A percentile compares a stretch with the other conserved stretches of the same genome.
These are phyloP conservation scores for Blastobotrys robertii DNA, from an alignment of 805 yeast species.

Conservation along the genomic window DNA sequence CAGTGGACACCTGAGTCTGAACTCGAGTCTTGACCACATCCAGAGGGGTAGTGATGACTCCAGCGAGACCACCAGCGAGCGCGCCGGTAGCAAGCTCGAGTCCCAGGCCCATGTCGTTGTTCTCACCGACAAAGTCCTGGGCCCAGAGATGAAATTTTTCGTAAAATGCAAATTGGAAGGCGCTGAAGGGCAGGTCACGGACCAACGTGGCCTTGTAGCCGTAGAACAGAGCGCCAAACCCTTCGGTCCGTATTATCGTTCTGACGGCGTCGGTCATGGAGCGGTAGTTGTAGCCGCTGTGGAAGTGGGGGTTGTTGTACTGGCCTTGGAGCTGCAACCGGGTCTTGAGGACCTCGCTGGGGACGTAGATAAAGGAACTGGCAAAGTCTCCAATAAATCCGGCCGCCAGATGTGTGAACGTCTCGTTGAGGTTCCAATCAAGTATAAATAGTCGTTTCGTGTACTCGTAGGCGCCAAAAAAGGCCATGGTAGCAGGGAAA, in stretches of 20 bases:
- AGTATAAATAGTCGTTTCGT: conserved; percentile 63
- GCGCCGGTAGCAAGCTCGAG: conserved; percentile 84
- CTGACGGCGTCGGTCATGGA: conserved; percentile 62
- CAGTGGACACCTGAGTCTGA: conserved; percentile 57
- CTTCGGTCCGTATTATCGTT: conserved; percentile 61
- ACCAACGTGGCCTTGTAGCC: conserved; percentile 93
- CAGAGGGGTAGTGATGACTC: conserved; percentile 87
- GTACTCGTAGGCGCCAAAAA: conserved; percentile 82
- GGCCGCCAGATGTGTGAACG: conserved; percentile 67
- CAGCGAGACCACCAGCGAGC: conserved; percentile 91
- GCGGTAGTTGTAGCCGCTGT: conserved; percentile 77
- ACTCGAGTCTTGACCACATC: conserved; percentile 91
- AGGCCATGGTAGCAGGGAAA: conserved; percentile 89
- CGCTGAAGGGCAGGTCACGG: conserved; percentile 92
- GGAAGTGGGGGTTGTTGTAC: conserved; percentile 66
- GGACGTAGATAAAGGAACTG: conserved; percentile 82
- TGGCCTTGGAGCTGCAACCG: conserved; percentile 88
- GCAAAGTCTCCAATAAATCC: conserved; percentile 94
- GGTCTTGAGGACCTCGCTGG: conserved; percentile 89
- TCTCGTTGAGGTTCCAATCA: conserved; percentile 60
- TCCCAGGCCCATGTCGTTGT: conserved; percentile 27
- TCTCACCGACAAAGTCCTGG: conserved; percentile 21
- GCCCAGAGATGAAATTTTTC: conserved; percentile 45
- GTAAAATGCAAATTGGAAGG: conserved; percentile 91
- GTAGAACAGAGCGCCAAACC: conserved; percentile 62